Base-by-base conservation (phyloP, 1,284 basidiomycete species). In the Cutaneotrichosporon spelunceum region DNA sequence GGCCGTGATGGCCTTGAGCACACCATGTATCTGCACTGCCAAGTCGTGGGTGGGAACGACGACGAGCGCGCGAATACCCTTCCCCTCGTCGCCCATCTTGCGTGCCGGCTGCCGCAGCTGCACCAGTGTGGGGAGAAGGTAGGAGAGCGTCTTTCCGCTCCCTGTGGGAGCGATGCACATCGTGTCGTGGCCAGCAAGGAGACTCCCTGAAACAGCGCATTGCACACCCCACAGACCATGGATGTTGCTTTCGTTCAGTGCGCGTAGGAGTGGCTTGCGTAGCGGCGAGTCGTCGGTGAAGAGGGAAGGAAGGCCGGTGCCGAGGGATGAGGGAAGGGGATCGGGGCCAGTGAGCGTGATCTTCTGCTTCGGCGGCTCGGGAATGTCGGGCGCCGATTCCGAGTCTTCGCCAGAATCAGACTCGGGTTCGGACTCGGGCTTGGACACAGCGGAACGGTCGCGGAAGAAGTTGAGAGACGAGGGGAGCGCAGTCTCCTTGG, bases 1-100 rank as follows among this genome's bases (percentile, higher is more conserved):
- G 65, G 87, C 82, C 1, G 88, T 88, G 4, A 75, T 66, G 8
- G 70, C 72, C 54, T 69, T 70, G 29, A 72, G 91, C 74, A 99
- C 96, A 61, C 92, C 93, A 65, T 92, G 84, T 62, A 99, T 98
- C 75, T 99, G 96, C 67, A 93, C 88, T 0, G 95, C 93, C n/a
- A 99, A 80, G 80, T 99, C 96, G 66, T 93, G 86, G 0, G 96
- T 99, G 1, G 96, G 96, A 1, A 91, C 90, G 58, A 99, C 78
- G 56, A 99, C 82, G 19, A 99, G 71, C 0, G 90, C 88, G 62
- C 93, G 84, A 14, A 88, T 86, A 26, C 91, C 91, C 44, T 82
- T 80, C n/a, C 72, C 71, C 58, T 83, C 83, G 24, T 79, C 75
- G 56, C 60, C 64, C 10, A 74, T 52, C 21, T 59, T 66, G 23